Evolutionary conservation across 2,329 filamentous ascomycete genomes (phyloP).

Genomic region (Pseudogymnoascus sp.): DNA sequence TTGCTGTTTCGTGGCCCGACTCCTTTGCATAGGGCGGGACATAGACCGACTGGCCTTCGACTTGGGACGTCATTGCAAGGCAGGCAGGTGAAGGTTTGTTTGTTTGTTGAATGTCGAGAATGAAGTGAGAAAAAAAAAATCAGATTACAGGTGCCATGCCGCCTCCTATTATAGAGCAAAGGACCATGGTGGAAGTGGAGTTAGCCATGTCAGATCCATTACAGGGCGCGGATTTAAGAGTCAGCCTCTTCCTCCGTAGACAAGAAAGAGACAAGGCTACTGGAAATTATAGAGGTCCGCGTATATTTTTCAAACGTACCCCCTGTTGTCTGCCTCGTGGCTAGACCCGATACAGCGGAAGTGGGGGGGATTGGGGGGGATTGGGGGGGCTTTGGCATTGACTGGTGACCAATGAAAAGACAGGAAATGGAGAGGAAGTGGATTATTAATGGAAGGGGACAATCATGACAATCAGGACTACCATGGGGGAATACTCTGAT

Average conservation of each 20-base stretch:
- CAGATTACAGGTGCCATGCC: neutral
- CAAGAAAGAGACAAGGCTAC: neutral
- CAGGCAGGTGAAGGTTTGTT: neutral
- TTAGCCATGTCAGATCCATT: neutral
- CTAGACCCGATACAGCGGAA: neutral
- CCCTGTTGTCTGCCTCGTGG: neutral
- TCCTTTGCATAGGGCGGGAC: neutral
- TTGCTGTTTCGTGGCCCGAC: neutral
- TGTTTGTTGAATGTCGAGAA: too few species aligned
- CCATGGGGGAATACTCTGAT: neutral
- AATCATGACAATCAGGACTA: neutral
- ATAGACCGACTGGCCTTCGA: neutral
- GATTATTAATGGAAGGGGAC: neutral
- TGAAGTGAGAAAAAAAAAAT: neutral
- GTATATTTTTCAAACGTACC: neutral
- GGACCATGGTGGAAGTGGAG: neutral
- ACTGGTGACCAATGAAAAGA: neutral
- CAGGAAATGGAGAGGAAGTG: neutral
- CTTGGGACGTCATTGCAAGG: neutral
- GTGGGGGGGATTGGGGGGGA: too few species aligned
- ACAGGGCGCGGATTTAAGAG: neutral
- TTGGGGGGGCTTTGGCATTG: neutral
- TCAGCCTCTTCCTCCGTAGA: neutral
- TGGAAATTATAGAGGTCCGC: neutral
- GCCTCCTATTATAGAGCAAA: neutral